Percentiles rank a stretch among this genome's conserved stretches.
Conservation (phyloP, 306 rosid genomes). For the Quillaja saponaria region DNA sequence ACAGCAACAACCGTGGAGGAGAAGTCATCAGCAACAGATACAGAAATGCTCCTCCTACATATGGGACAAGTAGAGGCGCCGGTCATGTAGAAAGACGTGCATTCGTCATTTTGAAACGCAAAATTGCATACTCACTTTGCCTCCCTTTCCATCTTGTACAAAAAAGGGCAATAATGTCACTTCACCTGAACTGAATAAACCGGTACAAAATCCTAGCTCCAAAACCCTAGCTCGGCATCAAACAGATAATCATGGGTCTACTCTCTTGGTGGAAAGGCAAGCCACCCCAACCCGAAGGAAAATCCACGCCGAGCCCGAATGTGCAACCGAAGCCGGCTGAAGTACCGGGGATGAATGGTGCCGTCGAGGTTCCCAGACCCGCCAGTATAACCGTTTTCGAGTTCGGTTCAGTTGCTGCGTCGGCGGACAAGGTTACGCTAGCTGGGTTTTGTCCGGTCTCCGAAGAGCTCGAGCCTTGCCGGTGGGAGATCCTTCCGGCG, state of each 20-base stretch:
- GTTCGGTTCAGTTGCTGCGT: conserved; percentile 75
- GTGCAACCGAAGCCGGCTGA: conserved; percentile 26
- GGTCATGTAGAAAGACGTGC: too few relatives aligned
- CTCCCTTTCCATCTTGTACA: neutral
- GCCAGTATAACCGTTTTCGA: conserved; percentile 63
- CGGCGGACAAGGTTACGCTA: conserved; percentile 78
- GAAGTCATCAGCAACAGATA: too few relatives aligned
- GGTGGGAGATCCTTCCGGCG: conserved; percentile 91
- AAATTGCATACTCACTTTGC: neutral
- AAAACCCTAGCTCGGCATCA: neutral
- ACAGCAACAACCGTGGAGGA: too few relatives aligned
- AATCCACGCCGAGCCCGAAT: conserved; percentile 15
- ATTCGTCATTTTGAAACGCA: too few relatives aligned
- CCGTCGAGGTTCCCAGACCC: conserved; percentile 74
- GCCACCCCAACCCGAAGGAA: conserved; percentile 32
- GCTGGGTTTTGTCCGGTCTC: conserved; percentile 94
- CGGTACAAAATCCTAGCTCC: neutral
- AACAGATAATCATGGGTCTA: conserved; percentile 59
- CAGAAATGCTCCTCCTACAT: too few relatives aligned
- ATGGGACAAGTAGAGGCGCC: too few relatives aligned
- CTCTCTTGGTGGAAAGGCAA: conserved; percentile 77
- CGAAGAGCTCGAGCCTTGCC: conserved; percentile 96
- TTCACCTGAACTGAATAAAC: too few relatives aligned
- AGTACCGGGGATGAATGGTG: conserved; percentile 81
- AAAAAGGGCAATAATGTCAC: conserved; percentile 18